A percentile compares a stretch with the other conserved stretches of the same genome.
Evolutionary conservation across 2,329 filamentous ascomycete genomes (phyloP).

Genomic region (Claviceps purpurea): DNA sequence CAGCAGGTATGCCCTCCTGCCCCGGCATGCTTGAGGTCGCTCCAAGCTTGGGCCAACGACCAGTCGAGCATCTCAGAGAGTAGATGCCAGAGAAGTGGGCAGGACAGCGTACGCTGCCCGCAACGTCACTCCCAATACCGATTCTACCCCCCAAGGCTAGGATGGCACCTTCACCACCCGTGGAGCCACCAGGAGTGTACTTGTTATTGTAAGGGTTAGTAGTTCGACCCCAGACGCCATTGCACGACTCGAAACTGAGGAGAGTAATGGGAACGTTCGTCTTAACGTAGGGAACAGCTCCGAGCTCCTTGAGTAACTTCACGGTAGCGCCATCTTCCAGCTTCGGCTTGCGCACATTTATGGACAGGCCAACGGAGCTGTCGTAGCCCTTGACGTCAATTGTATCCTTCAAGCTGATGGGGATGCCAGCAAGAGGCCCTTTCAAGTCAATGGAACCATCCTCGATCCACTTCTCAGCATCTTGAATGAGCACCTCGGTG

Average conservation of each 20-base stretch:
- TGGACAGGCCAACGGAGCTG: slow-evolving; percentile 66
- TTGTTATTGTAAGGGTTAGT: slow-evolving; percentile 72
- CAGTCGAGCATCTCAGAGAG: slow-evolving; percentile 72
- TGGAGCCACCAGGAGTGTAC: slow-evolving; percentile 82
- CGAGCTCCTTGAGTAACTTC: slow-evolving; percentile 69
- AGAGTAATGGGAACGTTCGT: slow-evolving; percentile 81
- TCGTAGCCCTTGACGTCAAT: slow-evolving; percentile 76
- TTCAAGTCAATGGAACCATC: slow-evolving; percentile 52
- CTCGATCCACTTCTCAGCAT: slow-evolving; percentile 59
- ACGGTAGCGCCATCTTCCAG: slow-evolving; percentile 58
- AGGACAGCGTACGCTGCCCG: slow-evolving; percentile 73
- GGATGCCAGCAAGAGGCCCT: slow-evolving; percentile 76
- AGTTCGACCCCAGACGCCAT: slow-evolving; percentile 67
- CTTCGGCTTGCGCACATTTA: slow-evolving; percentile 54
- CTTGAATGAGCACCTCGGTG: slow-evolving; percentile 71
- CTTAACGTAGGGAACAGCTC: slow-evolving; percentile 85
- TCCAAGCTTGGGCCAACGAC: slow-evolving; percentile 78
- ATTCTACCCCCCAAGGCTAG: slow-evolving; percentile 74
- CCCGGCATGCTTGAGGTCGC: slow-evolving; percentile 82
- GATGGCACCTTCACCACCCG: slow-evolving; percentile 72
- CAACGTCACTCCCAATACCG: slow-evolving; percentile 82
- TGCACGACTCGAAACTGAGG: slow-evolving; percentile 70
- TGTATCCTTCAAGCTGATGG: slow-evolving; percentile 71
- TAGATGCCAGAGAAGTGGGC: slow-evolving; percentile 88
- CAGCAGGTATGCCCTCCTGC: slow-evolving; percentile 77